These are phyloP conservation scores for Polyplosphaeria fusca DNA, from an alignment of 495 filamentous ascomycete genomes.

Conservation along the genomic window DNA sequence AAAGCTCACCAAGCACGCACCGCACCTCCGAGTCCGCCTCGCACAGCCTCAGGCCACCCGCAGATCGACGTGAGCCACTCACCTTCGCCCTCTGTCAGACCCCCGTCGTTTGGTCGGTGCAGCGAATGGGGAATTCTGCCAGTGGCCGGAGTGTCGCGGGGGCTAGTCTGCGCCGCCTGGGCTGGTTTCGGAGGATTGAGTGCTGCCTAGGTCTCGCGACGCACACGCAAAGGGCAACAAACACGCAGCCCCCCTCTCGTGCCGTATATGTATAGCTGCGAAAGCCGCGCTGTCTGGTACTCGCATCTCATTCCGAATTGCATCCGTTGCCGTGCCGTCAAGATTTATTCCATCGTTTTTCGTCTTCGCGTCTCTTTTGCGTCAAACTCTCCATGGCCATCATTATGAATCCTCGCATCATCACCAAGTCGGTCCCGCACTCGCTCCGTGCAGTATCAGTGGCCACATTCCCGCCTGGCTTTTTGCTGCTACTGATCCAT, in stretches of 20 bases:
- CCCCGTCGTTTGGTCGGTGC: background rate
- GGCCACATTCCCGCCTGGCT: slow-evolving; percentile 19
- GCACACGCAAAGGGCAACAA: too few relatives aligned
- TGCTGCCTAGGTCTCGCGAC: background rate
- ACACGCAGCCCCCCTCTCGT: background rate
- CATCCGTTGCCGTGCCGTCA: background rate
- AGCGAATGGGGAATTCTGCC: background rate
- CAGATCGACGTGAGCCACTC: background rate
- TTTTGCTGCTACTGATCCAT: slow-evolving; percentile 24
- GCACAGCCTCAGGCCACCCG: background rate
- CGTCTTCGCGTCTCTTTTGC: background rate
- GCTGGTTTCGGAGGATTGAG: background rate
- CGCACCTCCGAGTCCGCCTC: background rate
- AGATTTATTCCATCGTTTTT: background rate
- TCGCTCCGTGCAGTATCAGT: slow-evolving; percentile 18
- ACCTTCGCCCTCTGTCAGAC: background rate
- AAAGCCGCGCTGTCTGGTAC: background rate
- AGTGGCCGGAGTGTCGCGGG: background rate
- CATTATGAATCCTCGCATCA: slow-evolving; percentile 1
- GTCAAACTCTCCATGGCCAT: background rate
- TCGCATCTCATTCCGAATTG: background rate
- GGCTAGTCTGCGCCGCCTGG: background rate
- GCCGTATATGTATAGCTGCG: background rate
- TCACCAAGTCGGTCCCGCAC: slow-evolving; percentile 13
- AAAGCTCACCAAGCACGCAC: background rate